Base-by-base conservation (phyloP, 352 stramenopile species). In the Phytopythium kandeliae region DNA sequence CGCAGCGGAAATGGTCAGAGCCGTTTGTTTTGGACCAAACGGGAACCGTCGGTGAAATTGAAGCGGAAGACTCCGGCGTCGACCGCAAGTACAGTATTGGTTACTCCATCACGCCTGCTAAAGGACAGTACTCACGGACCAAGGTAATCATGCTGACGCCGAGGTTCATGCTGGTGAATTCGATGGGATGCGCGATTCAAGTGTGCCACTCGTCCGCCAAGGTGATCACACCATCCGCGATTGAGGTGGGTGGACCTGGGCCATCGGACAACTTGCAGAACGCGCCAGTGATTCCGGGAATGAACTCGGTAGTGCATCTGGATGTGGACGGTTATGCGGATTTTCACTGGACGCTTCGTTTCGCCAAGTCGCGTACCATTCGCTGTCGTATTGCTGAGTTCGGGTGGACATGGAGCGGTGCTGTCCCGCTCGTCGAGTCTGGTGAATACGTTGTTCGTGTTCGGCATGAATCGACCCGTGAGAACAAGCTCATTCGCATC, bases 111-210 rank as follows among this genome's bases (percentile, higher is more conserved):
- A 77, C 62, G 22, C 65, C 75, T 13, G 85, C 77, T 2, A 87
- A 87, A 46, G 81, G 78, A 9, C 60, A 74, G 36, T 95, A 93
- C 44, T 91, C 85, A 33, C 67, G 85, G 35, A 93, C 85, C 24
- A 92, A 95, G 55, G 82, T 95, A 12, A 85, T 95, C 38, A 94
- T 89, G 73, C 59, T 95, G 36, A 89, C 83, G 17, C 85, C 85
- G 26, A 62, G 85, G 24, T 93, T 90, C 50, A 85, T 95, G 68
- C 63, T 95, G 19, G 74, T 95, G 25, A 95, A 95, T 51, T 74
- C 81, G 8, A 78, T 92, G 61, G 61, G 57, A 24, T 78, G 57
- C 41, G 54, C 78, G 21, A 75, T 93, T 21, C 78, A 91, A 46
- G 74, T 93, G 9, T 93, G 78, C 26, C 82, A 93, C 62, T 93